phyloP scores from a whole-genome alignment of 2,329 filamentous ascomycete species.

The Botrytis cinerea region DNA sequence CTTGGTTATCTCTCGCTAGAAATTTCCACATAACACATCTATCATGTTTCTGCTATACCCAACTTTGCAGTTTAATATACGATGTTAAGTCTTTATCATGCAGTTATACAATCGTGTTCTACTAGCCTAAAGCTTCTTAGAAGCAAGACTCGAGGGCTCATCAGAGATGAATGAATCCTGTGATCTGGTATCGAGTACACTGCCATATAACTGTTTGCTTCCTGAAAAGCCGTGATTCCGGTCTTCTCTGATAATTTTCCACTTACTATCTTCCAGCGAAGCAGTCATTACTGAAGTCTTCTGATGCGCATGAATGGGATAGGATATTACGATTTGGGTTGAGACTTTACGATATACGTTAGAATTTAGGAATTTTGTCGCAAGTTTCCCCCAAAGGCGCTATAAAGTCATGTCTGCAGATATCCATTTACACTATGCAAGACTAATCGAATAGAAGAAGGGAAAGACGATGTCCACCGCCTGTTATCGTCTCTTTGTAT shows the following conservation, averaged over 20 bases:
- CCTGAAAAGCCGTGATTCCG: too few relatives aligned
- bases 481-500: neutral
- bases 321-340: too few relatives aligned
- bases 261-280: too few relatives aligned
- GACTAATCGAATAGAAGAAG: neutral
- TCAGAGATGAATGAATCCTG: neutral
- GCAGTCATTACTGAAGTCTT: too few relatives aligned
- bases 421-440: neutral
- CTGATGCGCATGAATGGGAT: too few relatives aligned
- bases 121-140: neutral
- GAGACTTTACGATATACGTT: too few relatives aligned
- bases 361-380: neutral
- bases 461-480: neutral
- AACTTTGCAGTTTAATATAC: too few relatives aligned
- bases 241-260: too few relatives aligned
- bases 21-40: neutral
- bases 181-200: neutral
- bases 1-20: too few relatives aligned
- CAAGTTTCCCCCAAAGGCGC: neutral
- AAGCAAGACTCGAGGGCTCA: neutral
- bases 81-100: neutral
- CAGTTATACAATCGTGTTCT: neutral
- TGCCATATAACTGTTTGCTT: too few relatives aligned
- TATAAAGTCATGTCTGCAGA: neutral
- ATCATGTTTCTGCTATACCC: neutral